Base-by-base conservation (phyloP, 2,329 filamentous ascomycete genomes). In the Pestalotiopsis sp. region DNA sequence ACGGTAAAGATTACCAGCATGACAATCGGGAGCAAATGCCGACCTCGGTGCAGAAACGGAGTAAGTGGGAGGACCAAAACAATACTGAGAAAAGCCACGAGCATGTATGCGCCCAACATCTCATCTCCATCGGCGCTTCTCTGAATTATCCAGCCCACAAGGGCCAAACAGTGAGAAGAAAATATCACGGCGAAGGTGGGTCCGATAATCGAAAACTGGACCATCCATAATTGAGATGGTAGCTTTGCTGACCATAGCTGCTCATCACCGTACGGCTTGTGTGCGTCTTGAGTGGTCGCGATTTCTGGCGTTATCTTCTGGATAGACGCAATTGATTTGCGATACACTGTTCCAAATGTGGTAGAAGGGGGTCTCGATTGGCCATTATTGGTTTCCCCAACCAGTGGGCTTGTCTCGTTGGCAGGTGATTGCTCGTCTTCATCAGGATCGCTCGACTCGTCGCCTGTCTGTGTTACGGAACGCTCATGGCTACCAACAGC, bases 21-120 rank as follows among this genome's bases (percentile, higher is more conserved):
- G 74, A 97, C 91, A 0, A 91, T 83, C 0, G 96, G 95, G 4
- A 98, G 79, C 69, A 97, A 94, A 77, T 92, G 92, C 1, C 91
- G 93, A 71, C 96, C 89, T 59, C 95, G 91, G 78, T 98, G 95
- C 57, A 97, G 85, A 77, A 97, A 97, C 0, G 96, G 96, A 0
- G 91, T 87, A 2, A 94, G 79, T 0, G 96, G 96, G 0, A 93
- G 83, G 23, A 98, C 81, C 0, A 97, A 77, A 1, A 97, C 77
- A 1, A 93, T 87, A 13, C 90, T 52, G 45, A 52, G 20, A 20
- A n/a, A 17, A 0, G 5, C 45, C 20, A 20, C 14, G 7, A 52
- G 17, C 0, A 52, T n/a, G 45, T 52, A 52, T 17, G 45, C 45
- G 9, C 7, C 17, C 45, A 52, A 11, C 4, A 52, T 6, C 5